Base-by-base conservation (phyloP, 2,329 filamentous ascomycete species). In the Beauveria sp. region DNA sequence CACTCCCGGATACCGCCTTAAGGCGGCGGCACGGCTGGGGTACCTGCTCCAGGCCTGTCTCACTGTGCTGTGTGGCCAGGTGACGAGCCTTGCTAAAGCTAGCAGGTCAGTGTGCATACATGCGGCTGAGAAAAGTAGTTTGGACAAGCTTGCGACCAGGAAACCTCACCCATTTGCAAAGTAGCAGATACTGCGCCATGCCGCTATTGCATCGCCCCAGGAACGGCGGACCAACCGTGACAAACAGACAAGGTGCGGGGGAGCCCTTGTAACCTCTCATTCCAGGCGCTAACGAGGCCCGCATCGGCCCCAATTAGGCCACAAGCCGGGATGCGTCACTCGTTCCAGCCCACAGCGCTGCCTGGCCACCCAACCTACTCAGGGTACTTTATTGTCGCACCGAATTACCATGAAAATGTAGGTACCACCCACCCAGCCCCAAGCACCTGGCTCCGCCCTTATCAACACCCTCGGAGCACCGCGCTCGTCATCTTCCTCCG, bases 401-500 rank as follows among this genome's bases (percentile, higher is more conserved):
- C 28, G 49, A 12, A 24, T 2, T 6, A 8, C 10, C 45, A 24
- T 20, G 3, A 38, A 40, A 58, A 26, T 4, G 0, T n/a, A 49
- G 7, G 55, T 58, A 58, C 55, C 55, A 2, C 43, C 20, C 43
- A 18, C 9, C 58, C 28, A 54, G 51, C 26, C 58, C 14, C 40
- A 42, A n/a, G 50, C 46, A 38, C 46, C 26, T 5, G 20, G 57
- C 57, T 56, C 57, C 57, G 58, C 62, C 57, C 62, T 63, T 63
- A 63, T 63, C 62, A 63, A 55, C 43, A 54, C 61, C 34, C 62
- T 63, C 46, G 52, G 52, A 60, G 51, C 51, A 58, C 57, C 57
- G 46, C 61, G 45, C 57, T 63, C 61, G 61, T 63, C 61, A 63
- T 61, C 64, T 62, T 66, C 59, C 65, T 66, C 64, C 61, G 57